Base-by-base conservation (phyloP, 2,329 filamentous ascomycete genomes). In the Talaromyces amestolkiae region DNA sequence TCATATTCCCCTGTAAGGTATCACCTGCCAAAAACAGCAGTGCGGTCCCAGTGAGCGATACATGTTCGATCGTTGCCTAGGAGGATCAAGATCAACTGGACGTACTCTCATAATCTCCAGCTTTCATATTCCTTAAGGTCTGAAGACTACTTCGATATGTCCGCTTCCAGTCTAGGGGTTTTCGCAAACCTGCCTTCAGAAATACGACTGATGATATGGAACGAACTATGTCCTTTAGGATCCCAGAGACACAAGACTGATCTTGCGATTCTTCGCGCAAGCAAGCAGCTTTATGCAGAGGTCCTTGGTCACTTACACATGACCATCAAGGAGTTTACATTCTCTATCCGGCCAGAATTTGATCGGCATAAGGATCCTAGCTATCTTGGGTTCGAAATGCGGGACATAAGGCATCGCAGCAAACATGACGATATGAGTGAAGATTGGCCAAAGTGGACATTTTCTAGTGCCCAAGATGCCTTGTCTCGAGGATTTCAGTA, bases 141-240 rank as follows among this genome's bases (percentile, higher is more conserved):
- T 6, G 15, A n/a, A n/a, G 17, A 41, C 39, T 8, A 17, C 27
- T 41, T 17, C 15, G 15, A 51, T 17, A 58, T 58, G 56, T 13
- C 22, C 8, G n/a, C 54, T 22, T 39, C 54, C 13, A 13, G 56
- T 31, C 22, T 58, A 43, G 56, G 56, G 3, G 15, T 24, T 13
- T 58, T 58, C 10, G 27, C 22, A 13, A 58, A 43, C 31, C 15
- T 58, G 11, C 56, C 56, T 8, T 19, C 35, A 3, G 56, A 58
- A 43, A 43, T 58, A 5, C 56, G 56, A 43, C 39, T n/a, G 3
- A 19, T 58, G 35, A 58, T 58, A 35, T 43, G 56, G 56, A n/a
- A 24, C 10, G 37, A 58, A 27, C 17, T 58, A 17, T 1, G 7
- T 31, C 56, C 56, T 24, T 43, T 37, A n/a, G 15, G n/a, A 15